A percentile compares a stretch with the other conserved stretches of the same genome.
Evolutionary conservation across 2,329 filamentous ascomycete genomes (phyloP).

Genomic region (Onygenales sp.): DNA sequence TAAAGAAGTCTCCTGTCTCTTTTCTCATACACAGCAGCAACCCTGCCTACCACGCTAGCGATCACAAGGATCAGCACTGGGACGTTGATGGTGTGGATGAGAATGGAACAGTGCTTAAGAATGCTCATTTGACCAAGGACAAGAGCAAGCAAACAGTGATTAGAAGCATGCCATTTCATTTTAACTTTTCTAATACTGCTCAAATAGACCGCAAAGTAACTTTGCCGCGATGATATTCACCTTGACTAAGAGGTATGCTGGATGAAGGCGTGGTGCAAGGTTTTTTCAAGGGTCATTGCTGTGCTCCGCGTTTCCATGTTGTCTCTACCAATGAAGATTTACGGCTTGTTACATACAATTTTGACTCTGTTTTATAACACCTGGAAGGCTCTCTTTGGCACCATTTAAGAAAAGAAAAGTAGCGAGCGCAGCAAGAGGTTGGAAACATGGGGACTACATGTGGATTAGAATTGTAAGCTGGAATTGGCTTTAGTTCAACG

Average conservation of each 20-base stretch:
- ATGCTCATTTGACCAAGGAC: constrained; percentile 6
- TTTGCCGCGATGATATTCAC: neutral
- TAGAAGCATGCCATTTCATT: constrained; percentile 4
- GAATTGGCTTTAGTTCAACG: no score
- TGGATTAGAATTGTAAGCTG: no score
- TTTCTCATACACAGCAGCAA: constrained; percentile 5
- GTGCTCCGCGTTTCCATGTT: no score
- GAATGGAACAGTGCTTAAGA: constrained; percentile 5
- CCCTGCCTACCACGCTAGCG: constrained; percentile 4
- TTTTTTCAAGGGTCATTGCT: no score
- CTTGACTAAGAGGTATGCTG: neutral
- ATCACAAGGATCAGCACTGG: constrained; percentile 6
- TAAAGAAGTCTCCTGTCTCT: constrained; percentile 1
- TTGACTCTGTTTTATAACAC: no score
- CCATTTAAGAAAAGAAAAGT: no score
- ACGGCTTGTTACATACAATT: no score
- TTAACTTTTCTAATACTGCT: constrained; percentile 5
- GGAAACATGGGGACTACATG: no score
- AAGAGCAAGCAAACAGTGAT: constrained; percentile 1
- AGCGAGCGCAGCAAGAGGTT: no score
- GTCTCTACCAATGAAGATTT: no score
- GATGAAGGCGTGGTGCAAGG: no score
- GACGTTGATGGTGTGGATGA: constrained; percentile 4
- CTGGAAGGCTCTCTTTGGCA: no score
- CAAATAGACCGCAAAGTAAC: constrained; percentile 6